Percentiles rank a stretch among this genome's conserved stretches.
Evolutionary conservation across 108 stramenopile genomes (phyloP).

Genomic region (Mediolabrus comicus): DNA sequence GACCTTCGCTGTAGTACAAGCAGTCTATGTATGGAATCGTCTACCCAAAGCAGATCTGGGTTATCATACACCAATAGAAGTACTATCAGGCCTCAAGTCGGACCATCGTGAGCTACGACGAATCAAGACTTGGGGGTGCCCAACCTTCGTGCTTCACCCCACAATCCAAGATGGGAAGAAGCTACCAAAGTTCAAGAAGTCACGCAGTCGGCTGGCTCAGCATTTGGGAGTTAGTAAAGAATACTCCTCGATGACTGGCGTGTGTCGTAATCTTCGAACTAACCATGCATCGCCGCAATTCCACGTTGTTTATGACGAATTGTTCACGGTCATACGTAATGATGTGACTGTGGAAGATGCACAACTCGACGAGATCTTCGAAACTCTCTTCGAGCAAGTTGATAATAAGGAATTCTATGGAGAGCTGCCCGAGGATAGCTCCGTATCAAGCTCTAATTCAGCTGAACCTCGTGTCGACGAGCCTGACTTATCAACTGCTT

Average conservation of each 20-base stretch:
- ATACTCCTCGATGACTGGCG: slow-evolving; percentile 18
- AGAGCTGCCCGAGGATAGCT: no score
- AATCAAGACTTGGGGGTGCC: slow-evolving; percentile 33
- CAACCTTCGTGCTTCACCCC: slow-evolving; percentile 20
- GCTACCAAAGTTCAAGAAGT: slow-evolving; percentile 19
- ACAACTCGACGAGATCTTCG: background rate
- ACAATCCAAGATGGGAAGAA: slow-evolving; percentile 18
- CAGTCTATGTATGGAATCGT: slow-evolving; percentile 22
- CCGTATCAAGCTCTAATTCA: no score
- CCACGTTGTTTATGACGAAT: slow-evolving; percentile 26
- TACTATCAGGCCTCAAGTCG: slow-evolving; percentile 6
- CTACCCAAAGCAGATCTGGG: slow-evolving; percentile 15
- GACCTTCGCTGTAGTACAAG: slow-evolving; percentile 26
- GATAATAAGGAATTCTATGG: no score
- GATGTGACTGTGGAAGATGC: background rate
- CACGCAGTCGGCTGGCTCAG: slow-evolving; percentile 17
- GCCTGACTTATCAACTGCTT: no score
- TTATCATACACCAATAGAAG: slow-evolving; percentile 14
- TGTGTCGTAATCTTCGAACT: background rate
- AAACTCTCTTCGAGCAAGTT: background rate
- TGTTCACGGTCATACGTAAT: slow-evolving; percentile 14
- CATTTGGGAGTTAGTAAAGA: slow-evolving; percentile 14
- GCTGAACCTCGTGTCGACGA: no score
- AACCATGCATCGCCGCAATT: slow-evolving; percentile 2
- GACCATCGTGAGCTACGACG: slow-evolving; percentile 20